Evolutionary conservation across 2,329 filamentous ascomycete species (phyloP).

Genomic region (Moelleriella libera): DNA sequence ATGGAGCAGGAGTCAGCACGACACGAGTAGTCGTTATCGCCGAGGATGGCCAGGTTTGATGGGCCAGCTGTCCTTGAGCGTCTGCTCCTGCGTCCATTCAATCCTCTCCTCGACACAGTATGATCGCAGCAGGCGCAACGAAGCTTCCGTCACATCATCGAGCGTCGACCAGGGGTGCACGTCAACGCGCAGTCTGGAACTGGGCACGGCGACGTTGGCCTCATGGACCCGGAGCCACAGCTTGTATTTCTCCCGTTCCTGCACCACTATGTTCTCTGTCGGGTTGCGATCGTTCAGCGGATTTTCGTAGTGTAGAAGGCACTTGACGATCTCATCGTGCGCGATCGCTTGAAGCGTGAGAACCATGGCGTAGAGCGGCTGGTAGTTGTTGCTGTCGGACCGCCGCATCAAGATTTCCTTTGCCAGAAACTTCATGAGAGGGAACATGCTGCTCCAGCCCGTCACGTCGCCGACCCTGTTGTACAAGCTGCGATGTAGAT

Average conservation of each 20-base stretch:
- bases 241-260: slow-evolving; percentile 13
- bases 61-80: slow-evolving; percentile 11
- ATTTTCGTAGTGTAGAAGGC: slow-evolving; percentile 14
- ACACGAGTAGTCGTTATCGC: neutral
- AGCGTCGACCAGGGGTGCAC: slow-evolving; percentile 27
- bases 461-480: slow-evolving; percentile 25
- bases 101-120: slow-evolving; percentile 31
- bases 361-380: slow-evolving; percentile 26
- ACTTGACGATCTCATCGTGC: slow-evolving; percentile 29
- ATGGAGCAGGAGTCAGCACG: too few species aligned
- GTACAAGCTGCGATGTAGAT: slow-evolving; percentile 27
- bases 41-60: slow-evolving; percentile 1
- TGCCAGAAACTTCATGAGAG: slow-evolving; percentile 26
- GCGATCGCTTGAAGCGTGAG: slow-evolving; percentile 29
- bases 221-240: slow-evolving; percentile 18
- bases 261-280: slow-evolving; percentile 9
- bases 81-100: slow-evolving; percentile 28
- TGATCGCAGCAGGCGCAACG: slow-evolving; percentile 23
- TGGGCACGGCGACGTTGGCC: slow-evolving; percentile 14
- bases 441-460: slow-evolving; percentile 29
- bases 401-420: slow-evolving; percentile 19
- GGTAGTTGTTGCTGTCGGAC: slow-evolving; percentile 16
- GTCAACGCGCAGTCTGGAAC: slow-evolving; percentile 14
- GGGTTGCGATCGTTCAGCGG: slow-evolving; percentile 3
- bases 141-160: slow-evolving; percentile 25